Evolutionary conservation across 345 rosid genomes (phyloP), one percentile per base, ranked within the genome.

Genomic region (Pelargonium nanum): DNA sequence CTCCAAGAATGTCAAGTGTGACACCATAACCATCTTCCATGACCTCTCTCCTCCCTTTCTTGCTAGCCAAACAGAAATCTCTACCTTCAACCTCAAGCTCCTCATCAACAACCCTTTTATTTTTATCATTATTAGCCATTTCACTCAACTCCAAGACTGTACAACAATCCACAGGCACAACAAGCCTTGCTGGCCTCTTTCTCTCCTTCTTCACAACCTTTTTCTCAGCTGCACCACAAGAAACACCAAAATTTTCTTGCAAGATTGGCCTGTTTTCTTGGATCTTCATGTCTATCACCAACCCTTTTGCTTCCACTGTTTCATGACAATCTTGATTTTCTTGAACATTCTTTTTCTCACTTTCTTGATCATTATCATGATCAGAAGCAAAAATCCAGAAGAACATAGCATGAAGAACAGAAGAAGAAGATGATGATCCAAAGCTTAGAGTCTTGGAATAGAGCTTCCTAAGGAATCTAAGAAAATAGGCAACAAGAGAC

Each of bases 1-100:
- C 78, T 56, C 81, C 83, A 5, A 68, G 58, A 59, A 79, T 69
- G 32, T 79, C 78, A 19, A 57, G 51, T 55, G 69, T 65, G 62
- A 77, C 61, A 23, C 66, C 66, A 24, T 77, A 77, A 0, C 75
- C 74, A 65, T 82, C 86, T 64, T 82, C 86, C 86, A 77, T 73
- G 26, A 62, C 22, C 9, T 77, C 77, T 65, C 82, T 75, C 45
- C 72, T 77, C 25, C 86, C 86, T 77, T 58, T 77, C 78, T 69
- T 79, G 51, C 72, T 58, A 32, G 66, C 77, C 72, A 82, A 24
- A 59, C 20, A 69, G 64, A 68, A 82, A 68, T 71, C 70, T 59
- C 57, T 75, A 0, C 86, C 86, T 48, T 67, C 65, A 54, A 63
- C 24, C 64, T 79, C 77, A 30, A 76, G 45, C 53, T 70, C 83